Base-by-base conservation (phyloP, 2,329 filamentous ascomycete species). In the Rhynchosporium agropyri region DNA sequence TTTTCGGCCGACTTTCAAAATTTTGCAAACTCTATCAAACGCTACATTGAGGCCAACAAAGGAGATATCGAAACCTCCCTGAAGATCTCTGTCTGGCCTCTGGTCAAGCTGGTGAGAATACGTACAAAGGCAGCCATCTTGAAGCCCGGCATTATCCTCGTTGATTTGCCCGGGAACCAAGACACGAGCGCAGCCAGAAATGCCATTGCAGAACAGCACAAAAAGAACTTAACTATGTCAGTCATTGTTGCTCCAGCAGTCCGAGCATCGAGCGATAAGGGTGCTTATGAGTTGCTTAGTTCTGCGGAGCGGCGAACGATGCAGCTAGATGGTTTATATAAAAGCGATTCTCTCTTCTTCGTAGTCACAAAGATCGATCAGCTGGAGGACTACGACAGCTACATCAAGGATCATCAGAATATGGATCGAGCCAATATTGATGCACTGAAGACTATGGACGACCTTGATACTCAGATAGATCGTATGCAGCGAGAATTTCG, bases 141-240 rank as follows among this genome's bases (percentile, higher is more conserved):
- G 9, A 42, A 65, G 9, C 12, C 61, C 28, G 69, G 69, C 1
- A 58, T 70, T 3, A 59, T 62, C 0, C 53, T 71, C 3, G 62
- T 70, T 43, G 70, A 71, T 43, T 56, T 72, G 1, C 69, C 70
- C 5, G 68, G 70, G 7, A 63, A 29, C 36, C 20, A 58, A 7
- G 69, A 72, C 29, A 68, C 45, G 2, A 71, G 66, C 58, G 46
- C 64, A 20, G 68, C 69, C 7, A 40, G 70, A 40, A 56, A 45
- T 0, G 49, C 64, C 0, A 45, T 72, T 20, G 64, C 68, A 2
- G 63, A 62, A 3, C 29, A 48, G 1, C 67, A 68, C 29, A 51
- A 61, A n/a, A 46, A 46, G 9, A 46, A 46, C 6, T 10, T 46
- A 2, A 28, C 43, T 2, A 26, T 3, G 53, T 71, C 0, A 65